Evolutionary conservation across 2,329 filamentous ascomycete genomes (phyloP), one percentile per base, ranked within the genome.

Genomic region (Zopfia rhizophila): DNA sequence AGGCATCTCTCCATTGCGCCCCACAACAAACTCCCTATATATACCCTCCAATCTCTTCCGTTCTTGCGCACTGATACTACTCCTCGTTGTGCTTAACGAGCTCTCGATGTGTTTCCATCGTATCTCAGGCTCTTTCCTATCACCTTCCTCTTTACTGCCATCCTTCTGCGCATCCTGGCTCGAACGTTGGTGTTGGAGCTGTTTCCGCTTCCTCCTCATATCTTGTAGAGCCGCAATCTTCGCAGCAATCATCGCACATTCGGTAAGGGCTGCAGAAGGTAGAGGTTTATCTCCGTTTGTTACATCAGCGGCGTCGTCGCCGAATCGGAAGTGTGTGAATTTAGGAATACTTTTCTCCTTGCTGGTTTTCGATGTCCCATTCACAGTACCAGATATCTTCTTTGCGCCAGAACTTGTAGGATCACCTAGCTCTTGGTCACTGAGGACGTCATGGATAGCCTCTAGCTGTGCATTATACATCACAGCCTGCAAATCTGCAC

Each of bases 381-480:
- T 53, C 13, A 46, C 37, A 5, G 53, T 48, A 12, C 48, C 54
- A 18, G 70, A 66, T 32, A 68, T 70, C 43, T 66, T 60, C 8
- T 37, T 56, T 44, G 65, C 65, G 30, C 68, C 68, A 30, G 41
- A 54, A 24, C 60, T 60, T 6, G 66, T 51, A 1, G 66, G 58
- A 17, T 68, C 61, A 6, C 53, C 56, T 53, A 66, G 39, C 55
- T 73, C 53, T 28, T 82, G 77, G 21, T 84, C 84, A 41, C 85
- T 87, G 0, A 99, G 82, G 2, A 95, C 86, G 58, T 97, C 92
- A 67, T 99, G 94, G 55, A 99, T 97, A 19, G 94, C 94, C 75
- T 97, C 93, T 5, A 99, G 82, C 69, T 99, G 94, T 0, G 94
- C 92, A 58, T 99, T 99, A 62, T 96, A 97, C 30, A 97, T 86